phyloP scores from a whole-genome alignment of 2,329 filamentous ascomycete species.

The Botrytis tulipae region DNA sequence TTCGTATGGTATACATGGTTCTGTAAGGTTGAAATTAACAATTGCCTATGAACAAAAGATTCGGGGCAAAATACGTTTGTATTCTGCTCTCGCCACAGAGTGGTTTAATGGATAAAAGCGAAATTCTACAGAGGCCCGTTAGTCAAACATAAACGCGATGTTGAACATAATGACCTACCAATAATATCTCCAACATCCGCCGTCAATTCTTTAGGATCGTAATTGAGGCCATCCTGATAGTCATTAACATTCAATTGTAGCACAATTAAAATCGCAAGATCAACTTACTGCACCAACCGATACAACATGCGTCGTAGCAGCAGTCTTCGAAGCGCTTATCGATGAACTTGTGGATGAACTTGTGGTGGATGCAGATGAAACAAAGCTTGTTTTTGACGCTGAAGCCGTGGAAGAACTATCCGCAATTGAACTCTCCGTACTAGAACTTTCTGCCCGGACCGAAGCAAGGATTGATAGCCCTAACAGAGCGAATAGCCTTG shows the following conservation, averaged over 20 bases:
- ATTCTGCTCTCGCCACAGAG: constrained; percentile 61
- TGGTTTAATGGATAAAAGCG: constrained; percentile 63
- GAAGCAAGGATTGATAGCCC: constrained; percentile 9
- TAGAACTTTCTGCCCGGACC: constrained; percentile 4
- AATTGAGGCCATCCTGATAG: constrained; percentile 34
- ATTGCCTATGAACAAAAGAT: neutral
- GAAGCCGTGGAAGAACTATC: neutral
- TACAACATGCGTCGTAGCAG: constrained; percentile 34
- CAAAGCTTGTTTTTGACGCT: constrained; percentile 4
- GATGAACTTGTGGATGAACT: constrained; percentile 14
- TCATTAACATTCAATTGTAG: constrained; percentile 16
- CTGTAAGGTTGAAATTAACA: constrained; percentile 21
- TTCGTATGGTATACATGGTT: constrained; percentile 64
- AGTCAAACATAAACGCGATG: neutral
- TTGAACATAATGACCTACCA: constrained; percentile 34
- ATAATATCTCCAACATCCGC: constrained; percentile 50
- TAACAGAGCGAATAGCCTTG: constrained; percentile 3
- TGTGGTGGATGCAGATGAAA: neutral
- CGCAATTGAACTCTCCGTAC: neutral
- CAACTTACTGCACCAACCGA: constrained; percentile 38
- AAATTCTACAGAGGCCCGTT: constrained; percentile 43
- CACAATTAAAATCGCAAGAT: neutral
- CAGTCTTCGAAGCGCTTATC: constrained; percentile 27
- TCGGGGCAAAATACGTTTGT: constrained; percentile 34
- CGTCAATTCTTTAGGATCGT: constrained; percentile 40